Evolutionary conservation across 176 grass and related monocot genomes (phyloP), one percentile per base, ranked within the genome.

Genomic region (Bromus sterilis): DNA sequence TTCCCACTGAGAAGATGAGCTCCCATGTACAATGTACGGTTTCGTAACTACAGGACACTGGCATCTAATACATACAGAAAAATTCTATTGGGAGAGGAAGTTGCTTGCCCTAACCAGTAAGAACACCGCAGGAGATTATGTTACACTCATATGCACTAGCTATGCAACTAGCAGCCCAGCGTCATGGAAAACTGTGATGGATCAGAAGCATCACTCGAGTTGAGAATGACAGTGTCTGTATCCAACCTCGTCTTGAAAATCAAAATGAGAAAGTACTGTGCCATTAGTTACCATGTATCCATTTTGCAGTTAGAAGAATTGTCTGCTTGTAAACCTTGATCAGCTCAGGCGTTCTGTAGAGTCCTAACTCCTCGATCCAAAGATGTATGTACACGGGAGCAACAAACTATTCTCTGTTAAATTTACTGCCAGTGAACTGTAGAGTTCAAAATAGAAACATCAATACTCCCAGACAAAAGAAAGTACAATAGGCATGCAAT

Each of bases 301-400:
- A 34, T 42, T 63, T 71, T 23, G 29, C 26, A 34, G 20, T 83
- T 35, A 79, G 33, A 63, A 88, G 57, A 84, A 74, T 37, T 30
- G 66, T 77, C 71, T 37, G 48, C 78, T 71, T 78, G 39, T 74
- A 49, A 9, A 20, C 36, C 42, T n/a, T 66, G 59, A 84, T 61
- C 51, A 13, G 70, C 9, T 70, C 61, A 18, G 35, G 55, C 36
- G 20, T 75, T 67, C 59, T 80, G 41, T 61, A 51, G 76, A 84
- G 59, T 59, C 70, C 40, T 84, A 76, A 60, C 63, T 40, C 53
- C 53, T 72, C 43, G 39, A 74, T 62, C 55, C 63, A 83, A 89
- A 33, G 48, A 0, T 36, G 73, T 89, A 89, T 89, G 39, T 89
- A 89, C 77, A 89, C 51, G 69, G 23, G 76, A 76, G 31, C 30